A percentile compares a stretch with the other conserved stretches of the same genome.
phyloP scores from a whole-genome alignment of 2,329 filamentous ascomycete species.

The Stachybotrys elegans region DNA sequence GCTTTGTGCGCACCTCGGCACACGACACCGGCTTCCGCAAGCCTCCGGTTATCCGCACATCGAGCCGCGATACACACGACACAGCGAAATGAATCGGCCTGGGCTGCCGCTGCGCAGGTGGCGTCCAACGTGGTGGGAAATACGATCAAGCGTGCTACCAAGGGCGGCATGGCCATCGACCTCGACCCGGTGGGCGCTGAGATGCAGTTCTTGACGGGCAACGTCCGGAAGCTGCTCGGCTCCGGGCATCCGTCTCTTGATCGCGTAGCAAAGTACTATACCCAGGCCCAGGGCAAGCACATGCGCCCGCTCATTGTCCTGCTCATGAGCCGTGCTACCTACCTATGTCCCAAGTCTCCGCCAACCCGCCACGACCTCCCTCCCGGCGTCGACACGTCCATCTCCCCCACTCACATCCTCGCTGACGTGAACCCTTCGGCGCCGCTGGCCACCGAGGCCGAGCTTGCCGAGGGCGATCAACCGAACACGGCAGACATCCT shows the following conservation, averaged over 20 bases:
- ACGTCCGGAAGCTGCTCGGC: constrained; percentile 87
- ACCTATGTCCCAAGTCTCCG: constrained; percentile 59
- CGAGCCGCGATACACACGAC: constrained; percentile 37
- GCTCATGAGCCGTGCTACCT: constrained; percentile 91
- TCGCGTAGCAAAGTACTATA: constrained; percentile 96
- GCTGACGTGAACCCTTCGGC: constrained; percentile 75
- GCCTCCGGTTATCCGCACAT: no score
- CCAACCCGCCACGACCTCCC: constrained; percentile 28
- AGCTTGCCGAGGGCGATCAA: constrained; percentile 29
- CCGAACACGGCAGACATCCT: constrained; percentile 62
- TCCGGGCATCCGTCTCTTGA: constrained; percentile 93
- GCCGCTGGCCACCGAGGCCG: constrained; percentile 30
- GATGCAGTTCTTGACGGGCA: constrained; percentile 91
- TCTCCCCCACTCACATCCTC: constrained; percentile 56
- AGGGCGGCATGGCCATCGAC: constrained; percentile 70
- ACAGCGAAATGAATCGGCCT: constrained; percentile 53
- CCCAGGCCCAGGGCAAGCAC: constrained; percentile 93
- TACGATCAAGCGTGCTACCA: constrained; percentile 56
- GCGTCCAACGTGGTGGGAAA: constrained; percentile 68
- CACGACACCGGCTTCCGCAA: no score
- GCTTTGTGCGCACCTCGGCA: no score
- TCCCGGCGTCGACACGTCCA: constrained; percentile 47
- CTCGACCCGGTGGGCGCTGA: constrained; percentile 89
- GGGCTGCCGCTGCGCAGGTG: constrained; percentile 68
- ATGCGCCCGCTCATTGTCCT: constrained; percentile 90